Evolutionary conservation across 495 filamentous ascomycete genomes (phyloP).

Genomic region (Patellaria atrata): DNA sequence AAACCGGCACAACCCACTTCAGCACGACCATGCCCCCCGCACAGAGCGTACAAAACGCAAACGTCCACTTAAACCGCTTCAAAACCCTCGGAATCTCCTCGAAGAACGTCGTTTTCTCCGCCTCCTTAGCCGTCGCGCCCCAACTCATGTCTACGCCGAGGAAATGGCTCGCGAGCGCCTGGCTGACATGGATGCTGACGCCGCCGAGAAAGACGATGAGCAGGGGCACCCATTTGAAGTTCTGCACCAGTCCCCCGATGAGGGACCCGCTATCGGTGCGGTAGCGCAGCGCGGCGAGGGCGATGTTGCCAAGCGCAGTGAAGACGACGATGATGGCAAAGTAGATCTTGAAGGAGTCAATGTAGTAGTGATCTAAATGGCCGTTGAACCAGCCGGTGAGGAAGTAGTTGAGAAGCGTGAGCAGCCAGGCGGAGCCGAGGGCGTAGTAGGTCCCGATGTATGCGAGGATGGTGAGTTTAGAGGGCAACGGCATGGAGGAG

Average conservation of each 20-base stretch:
- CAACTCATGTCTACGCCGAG: conserved; percentile 35
- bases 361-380: conserved; percentile 33
- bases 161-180: conserved; percentile 34
- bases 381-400: conserved; percentile 44
- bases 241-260: conserved; percentile 24
- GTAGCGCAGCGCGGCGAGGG: conserved; percentile 34
- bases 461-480: conserved; percentile 66
- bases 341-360: conserved; percentile 36
- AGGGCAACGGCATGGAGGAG: conserved; percentile 61
- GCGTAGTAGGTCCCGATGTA: conserved; percentile 86
- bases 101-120: conserved; percentile 44
- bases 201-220: conserved; percentile 36
- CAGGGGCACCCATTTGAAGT: conserved; percentile 35
- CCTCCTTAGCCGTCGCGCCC: conserved; percentile 42
- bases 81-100: conserved; percentile 43
- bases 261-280: conserved; percentile 28
- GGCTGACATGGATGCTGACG: conserved; percentile 32
- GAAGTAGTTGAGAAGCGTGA: conserved; percentile 68
- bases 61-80: conserved; percentile 44
- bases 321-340: conserved; percentile 37
- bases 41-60: conserved; percentile 36
- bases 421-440: conserved; percentile 63
- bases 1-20: conserved; percentile 30
- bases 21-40: conserved; percentile 34
- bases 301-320: conserved; percentile 32